Percentiles rank a stretch among this genome's conserved stretches.
These are phyloP conservation scores for Aschersonia sp. DNA, from an alignment of 2,329 filamentous ascomycete species.

Conservation along the genomic window DNA sequence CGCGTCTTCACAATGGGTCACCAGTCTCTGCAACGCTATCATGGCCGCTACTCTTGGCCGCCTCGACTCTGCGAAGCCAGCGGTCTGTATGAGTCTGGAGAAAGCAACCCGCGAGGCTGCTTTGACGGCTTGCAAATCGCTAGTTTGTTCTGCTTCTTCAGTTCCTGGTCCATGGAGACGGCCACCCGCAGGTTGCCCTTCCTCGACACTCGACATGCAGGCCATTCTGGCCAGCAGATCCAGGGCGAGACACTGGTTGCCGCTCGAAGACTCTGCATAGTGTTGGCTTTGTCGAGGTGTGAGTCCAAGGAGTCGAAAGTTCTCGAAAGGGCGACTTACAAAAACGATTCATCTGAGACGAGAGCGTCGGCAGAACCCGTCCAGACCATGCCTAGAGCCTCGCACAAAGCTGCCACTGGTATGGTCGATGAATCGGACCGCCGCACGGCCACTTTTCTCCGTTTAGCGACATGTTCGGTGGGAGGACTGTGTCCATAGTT, in stretches of 20 bases:
- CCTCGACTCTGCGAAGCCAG: constrained; percentile 37
- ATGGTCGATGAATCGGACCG: constrained; percentile 8
- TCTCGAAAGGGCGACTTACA: constrained; percentile 24
- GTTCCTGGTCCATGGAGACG: neutral
- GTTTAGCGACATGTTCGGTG: constrained; percentile 11
- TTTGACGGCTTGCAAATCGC: constrained; percentile 11
- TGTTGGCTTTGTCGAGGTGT: constrained; percentile 13
- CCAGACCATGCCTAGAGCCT: constrained; percentile 13
- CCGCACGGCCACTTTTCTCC: constrained; percentile 12
- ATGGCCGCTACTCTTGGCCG: constrained; percentile 56
- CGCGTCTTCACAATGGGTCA: constrained; percentile 47
- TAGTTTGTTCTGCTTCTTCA: neutral
- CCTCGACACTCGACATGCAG: constrained; percentile 6
- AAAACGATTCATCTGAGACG: constrained; percentile 21
- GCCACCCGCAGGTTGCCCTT: no score
- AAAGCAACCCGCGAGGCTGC: constrained; percentile 29
- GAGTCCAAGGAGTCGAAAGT: constrained; percentile 3
- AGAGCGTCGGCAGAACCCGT: constrained; percentile 10
- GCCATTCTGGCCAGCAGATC: constrained; percentile 38
- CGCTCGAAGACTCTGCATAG: constrained; percentile 32
- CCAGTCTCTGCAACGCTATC: constrained; percentile 53
- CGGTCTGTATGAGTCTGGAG: constrained; percentile 26
- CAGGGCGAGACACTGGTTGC: constrained; percentile 36
- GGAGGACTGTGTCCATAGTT: constrained; percentile 8
- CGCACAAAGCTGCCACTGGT: constrained; percentile 11